phyloP scores from a whole-genome alignment of 352 stramenopile genomes.

The Globisporangium carolinianum region DNA sequence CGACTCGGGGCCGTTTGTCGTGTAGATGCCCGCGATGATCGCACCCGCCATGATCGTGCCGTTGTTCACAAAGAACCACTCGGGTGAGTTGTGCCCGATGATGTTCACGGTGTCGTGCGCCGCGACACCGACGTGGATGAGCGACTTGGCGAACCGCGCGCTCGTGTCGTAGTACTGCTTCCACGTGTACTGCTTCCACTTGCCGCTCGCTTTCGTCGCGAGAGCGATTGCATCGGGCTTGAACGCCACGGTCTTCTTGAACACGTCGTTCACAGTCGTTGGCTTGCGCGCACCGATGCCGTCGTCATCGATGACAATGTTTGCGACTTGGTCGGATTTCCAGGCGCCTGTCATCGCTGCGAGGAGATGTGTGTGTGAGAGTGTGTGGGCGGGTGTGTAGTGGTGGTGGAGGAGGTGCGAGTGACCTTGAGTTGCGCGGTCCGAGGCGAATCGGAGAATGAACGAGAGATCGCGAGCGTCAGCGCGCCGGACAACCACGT shows the following conservation, averaged over 20 bases:
- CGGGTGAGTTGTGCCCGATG: conserved; percentile 78
- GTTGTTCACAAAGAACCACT: conserved; percentile 83
- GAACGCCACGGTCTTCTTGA: conserved; percentile 26
- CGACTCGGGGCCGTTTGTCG: conserved; percentile 64
- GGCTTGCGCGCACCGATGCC: conserved; percentile 24
- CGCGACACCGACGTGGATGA: conserved; percentile 66
- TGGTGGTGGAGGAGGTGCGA: neutral
- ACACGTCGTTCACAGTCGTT: conserved; percentile 27
- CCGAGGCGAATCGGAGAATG: conserved; percentile 10
- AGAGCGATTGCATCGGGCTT: conserved; percentile 25
- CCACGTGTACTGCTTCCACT: conserved; percentile 56
- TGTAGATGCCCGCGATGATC: conserved; percentile 80
- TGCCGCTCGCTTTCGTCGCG: conserved; percentile 23
- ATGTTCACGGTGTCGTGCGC: conserved; percentile 72
- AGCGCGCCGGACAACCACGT: neutral
- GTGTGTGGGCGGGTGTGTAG: neutral
- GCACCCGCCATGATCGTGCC: conserved; percentile 74
- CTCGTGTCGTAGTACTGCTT: conserved; percentile 72
- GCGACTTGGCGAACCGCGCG: conserved; percentile 57
- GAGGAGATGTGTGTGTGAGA: neutral
- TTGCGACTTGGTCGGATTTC: conserved; percentile 6
- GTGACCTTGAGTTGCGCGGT: neutral
- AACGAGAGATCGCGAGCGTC: neutral
- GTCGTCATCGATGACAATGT: conserved; percentile 8
- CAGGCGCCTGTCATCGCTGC: conserved; percentile 8